A percentile compares a stretch with the other conserved stretches of the same genome.
phyloP scores from a whole-genome alignment of 192 early-diverging fungal species.

The Coemansia sp. region DNA sequence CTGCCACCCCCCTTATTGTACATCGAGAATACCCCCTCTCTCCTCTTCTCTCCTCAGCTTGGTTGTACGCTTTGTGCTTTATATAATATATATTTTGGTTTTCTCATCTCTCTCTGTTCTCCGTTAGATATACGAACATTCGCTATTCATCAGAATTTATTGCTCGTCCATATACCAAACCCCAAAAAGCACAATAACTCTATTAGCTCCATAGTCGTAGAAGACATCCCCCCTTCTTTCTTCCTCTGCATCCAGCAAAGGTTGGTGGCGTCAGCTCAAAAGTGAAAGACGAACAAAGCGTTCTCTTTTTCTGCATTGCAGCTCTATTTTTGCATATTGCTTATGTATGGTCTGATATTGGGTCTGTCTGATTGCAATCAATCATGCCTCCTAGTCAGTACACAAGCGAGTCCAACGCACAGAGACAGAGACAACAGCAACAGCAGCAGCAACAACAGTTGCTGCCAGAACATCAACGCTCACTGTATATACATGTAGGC shows the following conservation, averaged over 20 bases:
- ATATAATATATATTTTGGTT: not conserved
- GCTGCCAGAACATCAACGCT: not conserved
- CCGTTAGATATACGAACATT: not conserved
- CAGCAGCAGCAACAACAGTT: not conserved
- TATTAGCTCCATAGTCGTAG: not conserved
- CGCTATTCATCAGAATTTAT: not conserved
- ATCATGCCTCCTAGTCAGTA: not conserved
- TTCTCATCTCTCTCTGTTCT: not conserved
- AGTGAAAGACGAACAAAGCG: too few relatives aligned
- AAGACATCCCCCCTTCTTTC: not conserved
- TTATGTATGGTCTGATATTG: not conserved
- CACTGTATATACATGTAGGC: slow-evolving; percentile 5
- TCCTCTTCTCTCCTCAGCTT: too few relatives aligned
- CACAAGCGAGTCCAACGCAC: not conserved
- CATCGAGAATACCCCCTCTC: not conserved
- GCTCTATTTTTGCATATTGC: not conserved
- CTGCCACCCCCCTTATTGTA: not conserved
- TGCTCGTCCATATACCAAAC: not conserved
- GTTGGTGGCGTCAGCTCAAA: too few relatives aligned
- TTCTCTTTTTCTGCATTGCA: not conserved
- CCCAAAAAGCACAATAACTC: not conserved
- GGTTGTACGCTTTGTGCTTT: not conserved
- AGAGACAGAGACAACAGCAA: not conserved
- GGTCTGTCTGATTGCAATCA: not conserved
- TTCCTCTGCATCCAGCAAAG: not conserved